Percentiles rank a stretch among this genome's conserved stretches.
Conservation (phyloP, 23 red algal species). For the Cyanidiococcus yangmingshanensis region DNA sequence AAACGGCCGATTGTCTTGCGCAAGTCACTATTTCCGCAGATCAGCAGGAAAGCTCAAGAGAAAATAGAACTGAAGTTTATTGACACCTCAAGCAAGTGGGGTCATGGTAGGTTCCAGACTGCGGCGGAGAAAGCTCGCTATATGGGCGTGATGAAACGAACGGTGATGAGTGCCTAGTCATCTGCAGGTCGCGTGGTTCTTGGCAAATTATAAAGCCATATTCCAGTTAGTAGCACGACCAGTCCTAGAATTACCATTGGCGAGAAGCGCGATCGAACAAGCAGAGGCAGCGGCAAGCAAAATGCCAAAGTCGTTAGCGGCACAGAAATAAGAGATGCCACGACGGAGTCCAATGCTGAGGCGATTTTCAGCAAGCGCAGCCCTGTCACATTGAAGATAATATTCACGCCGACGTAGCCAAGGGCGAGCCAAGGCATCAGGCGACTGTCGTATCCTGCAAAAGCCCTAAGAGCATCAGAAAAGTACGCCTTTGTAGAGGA, state of each 20-base stretch:
- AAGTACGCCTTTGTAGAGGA: neutral
- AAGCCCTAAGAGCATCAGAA: neutral
- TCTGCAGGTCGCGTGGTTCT: neutral
- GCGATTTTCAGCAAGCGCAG: slow-evolving; percentile 17
- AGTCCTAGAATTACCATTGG: slow-evolving; percentile 11
- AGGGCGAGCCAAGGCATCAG: slow-evolving; percentile 22
- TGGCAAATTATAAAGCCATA: slow-evolving; percentile 24
- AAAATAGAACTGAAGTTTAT: slow-evolving; percentile 94
- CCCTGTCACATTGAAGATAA: slow-evolving; percentile 17
- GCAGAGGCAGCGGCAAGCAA: slow-evolving; percentile 25
- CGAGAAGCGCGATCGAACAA: slow-evolving; percentile 14
- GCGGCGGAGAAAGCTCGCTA: slow-evolving; percentile 90
- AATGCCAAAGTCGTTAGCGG: slow-evolving; percentile 24
- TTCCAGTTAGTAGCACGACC: neutral
- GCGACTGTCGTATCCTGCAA: neutral
- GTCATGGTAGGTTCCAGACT: slow-evolving; percentile 97
- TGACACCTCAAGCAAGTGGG: slow-evolving; percentile 88
- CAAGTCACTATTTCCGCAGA: slow-evolving; percentile 75
- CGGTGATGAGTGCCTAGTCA: slow-evolving; percentile 5
- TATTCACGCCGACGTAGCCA: slow-evolving; percentile 15
- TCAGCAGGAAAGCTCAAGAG: slow-evolving; percentile 67
- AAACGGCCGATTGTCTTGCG: slow-evolving; percentile 91
- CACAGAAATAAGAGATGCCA: slow-evolving; percentile 17
- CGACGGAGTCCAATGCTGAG: slow-evolving; percentile 16
- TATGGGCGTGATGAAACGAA: slow-evolving; percentile 65